Conservation (phyloP, 371 early-diverging fungal species). For the Rhizopus arrhizus region DNA sequence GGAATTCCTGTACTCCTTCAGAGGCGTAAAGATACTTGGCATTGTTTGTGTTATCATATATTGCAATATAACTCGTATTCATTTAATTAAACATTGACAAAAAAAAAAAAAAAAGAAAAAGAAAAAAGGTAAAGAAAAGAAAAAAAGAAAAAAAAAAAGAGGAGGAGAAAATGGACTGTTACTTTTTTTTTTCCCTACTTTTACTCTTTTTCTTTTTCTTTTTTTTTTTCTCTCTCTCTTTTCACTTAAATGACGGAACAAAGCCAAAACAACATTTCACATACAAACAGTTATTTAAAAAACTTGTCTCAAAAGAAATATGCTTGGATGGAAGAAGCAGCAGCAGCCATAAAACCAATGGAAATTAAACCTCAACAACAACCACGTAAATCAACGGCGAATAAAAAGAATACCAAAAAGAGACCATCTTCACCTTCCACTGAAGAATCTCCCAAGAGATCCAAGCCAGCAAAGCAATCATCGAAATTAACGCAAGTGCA, state of each 20-base stretch:
- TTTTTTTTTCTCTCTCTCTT: background rate
- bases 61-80: constrained; percentile 53
- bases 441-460: constrained; percentile 3
- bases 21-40: constrained; percentile 53
- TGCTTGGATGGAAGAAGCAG: constrained; percentile 52
- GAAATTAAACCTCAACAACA: background rate
- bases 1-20: constrained; percentile 48
- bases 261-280: background rate
- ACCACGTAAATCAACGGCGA: constrained; percentile 3
- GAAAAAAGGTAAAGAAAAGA: background rate
- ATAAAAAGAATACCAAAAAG: constrained; percentile 1
- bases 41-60: constrained; percentile 57
- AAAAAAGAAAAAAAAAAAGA: background rate
- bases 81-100: constrained; percentile 6
- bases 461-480: constrained; percentile 6
- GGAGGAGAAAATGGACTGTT: background rate
- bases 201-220: background rate
- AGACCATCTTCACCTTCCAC: background rate
- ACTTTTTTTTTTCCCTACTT: too few species aligned
- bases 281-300: constrained; percentile 42
- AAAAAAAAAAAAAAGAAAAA: background rate
- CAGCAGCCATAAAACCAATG: constrained; percentile 5
- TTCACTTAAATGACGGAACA: constrained; percentile 1
- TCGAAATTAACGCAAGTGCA: background rate
- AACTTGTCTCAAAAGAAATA: constrained; percentile 55